phyloP scores from a whole-genome alignment of 2,329 filamentous ascomycete genomes.

The Penicillium sp. region DNA sequence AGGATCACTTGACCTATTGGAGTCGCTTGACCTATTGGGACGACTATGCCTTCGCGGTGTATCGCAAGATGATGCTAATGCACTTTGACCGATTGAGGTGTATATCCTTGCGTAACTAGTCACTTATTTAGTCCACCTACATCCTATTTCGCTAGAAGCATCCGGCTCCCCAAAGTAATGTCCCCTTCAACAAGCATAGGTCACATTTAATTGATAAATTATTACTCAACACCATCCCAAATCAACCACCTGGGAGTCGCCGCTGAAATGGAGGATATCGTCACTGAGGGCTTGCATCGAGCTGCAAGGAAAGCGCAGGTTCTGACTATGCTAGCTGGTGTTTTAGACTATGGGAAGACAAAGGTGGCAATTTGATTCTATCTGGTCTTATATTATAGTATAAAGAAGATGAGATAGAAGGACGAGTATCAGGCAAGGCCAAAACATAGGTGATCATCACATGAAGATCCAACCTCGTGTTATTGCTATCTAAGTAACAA shows the following conservation, averaged over 20 bases:
- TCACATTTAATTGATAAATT: too few species aligned
- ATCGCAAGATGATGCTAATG: not conserved
- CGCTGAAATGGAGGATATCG: not conserved
- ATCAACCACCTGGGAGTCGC: not conserved
- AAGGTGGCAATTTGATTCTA: conserved; percentile 11
- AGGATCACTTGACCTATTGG: not conserved
- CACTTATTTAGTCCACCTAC: not conserved
- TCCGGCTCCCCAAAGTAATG: not conserved
- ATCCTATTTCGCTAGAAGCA: not conserved
- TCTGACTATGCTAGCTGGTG: conserved; percentile 5
- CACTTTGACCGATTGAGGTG: not conserved
- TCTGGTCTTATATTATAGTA: too few species aligned
- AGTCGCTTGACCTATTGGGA: not conserved
- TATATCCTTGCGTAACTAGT: not conserved
- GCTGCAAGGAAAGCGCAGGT: conserved; percentile 15
- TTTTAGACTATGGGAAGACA: conserved; percentile 18
- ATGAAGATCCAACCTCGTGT: not conserved
- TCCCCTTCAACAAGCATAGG: too few species aligned
- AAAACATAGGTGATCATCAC: not conserved
- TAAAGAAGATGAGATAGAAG: not conserved
- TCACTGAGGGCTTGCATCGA: conserved; percentile 20
- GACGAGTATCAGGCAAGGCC: not conserved
- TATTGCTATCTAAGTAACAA: not conserved
- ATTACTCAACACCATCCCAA: not conserved
- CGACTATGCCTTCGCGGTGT: not conserved